Evolutionary conservation across 345 rosid species (phyloP), one percentile per base, ranked within the genome.

Genomic region (Citrus trifoliata): DNA sequence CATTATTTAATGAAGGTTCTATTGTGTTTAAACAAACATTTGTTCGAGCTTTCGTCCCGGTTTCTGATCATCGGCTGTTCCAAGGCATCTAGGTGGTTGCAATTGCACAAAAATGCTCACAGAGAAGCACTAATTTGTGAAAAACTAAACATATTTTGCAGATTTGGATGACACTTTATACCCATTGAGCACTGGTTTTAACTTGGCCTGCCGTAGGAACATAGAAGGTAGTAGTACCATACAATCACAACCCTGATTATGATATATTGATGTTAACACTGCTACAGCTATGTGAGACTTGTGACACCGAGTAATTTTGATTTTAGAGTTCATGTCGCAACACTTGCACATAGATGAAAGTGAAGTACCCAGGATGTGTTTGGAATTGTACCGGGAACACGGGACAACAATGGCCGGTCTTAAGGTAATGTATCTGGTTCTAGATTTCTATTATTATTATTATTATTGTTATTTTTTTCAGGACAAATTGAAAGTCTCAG

Each of bases 371-470:
- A 88, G 92, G 82, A 86, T 95, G 92, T 93, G 98, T 82, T 64
- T 93, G 84, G 98, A 93, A 28, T 87, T 95, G 76, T 95, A 95
- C 85, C 88, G 80, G 82, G 97, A 95, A 78, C 67, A 93, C 82
- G 99, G 98, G 81, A 95, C 99, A 74, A 95, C 99, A 76, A 92
- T 95, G 99, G 98, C 98, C 33, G 99, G 99, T 79, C 86, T 95
- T 18, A 91, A 91, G 95, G 99, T 91, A 53, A 58, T 24, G 65
- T 13, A 38, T 37, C 13, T 24, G 81, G 27, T 35, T 73, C 32
- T 68, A 14, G 62, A 73, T 27, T 37, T 0, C 0, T 37, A 7
- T 37, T 37, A 7, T 7, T 37, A 7, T 37, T 37, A 1, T 37
- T 33, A 0, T 33, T 37, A 6, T 28, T 18, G 9, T 76, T 13